Conservation (phyloP, 306 rosid species). For the Psophocarpus tetragonolobus region DNA sequence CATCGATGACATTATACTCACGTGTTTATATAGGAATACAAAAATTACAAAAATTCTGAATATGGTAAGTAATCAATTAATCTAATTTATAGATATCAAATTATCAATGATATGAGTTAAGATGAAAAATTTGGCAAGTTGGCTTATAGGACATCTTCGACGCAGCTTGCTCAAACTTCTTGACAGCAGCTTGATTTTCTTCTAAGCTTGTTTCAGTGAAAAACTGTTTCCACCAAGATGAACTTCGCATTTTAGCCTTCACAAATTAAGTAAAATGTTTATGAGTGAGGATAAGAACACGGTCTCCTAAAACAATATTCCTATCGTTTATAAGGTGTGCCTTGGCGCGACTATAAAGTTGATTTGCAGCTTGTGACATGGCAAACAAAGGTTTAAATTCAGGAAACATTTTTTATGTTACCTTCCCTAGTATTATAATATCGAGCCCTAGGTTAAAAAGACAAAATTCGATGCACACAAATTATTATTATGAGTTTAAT, state of each 20-base stretch:
- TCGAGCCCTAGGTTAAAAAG: neutral
- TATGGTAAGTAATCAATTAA: constrained; percentile 18
- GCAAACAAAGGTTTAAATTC: neutral
- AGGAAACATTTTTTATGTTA: neutral
- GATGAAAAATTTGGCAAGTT: constrained; percentile 83
- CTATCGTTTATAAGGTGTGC: neutral
- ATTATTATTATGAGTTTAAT: too few relatives aligned
- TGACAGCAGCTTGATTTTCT: constrained; percentile 58
- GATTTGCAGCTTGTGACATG: neutral
- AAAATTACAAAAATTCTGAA: constrained; percentile 6
- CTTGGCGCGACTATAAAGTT: neutral
- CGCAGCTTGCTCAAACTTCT: constrained; percentile 76
- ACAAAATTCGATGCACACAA: too few relatives aligned
- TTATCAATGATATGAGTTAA: constrained; percentile 61
- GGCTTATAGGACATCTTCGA: constrained; percentile 62
- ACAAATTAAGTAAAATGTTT: constrained; percentile 32
- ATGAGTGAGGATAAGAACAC: constrained; percentile 15
- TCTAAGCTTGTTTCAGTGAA: constrained; percentile 63
- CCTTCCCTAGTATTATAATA: neutral
- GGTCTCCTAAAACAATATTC: neutral
- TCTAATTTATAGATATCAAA: constrained; percentile 18
- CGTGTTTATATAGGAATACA: constrained; percentile 32
- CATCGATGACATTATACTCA: constrained; percentile 25
- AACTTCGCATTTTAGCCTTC: constrained; percentile 88
- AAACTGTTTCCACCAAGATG: constrained; percentile 85